Conservation (phyloP, 148 eudicot species). For the Chenopodium suecicum region DNA sequence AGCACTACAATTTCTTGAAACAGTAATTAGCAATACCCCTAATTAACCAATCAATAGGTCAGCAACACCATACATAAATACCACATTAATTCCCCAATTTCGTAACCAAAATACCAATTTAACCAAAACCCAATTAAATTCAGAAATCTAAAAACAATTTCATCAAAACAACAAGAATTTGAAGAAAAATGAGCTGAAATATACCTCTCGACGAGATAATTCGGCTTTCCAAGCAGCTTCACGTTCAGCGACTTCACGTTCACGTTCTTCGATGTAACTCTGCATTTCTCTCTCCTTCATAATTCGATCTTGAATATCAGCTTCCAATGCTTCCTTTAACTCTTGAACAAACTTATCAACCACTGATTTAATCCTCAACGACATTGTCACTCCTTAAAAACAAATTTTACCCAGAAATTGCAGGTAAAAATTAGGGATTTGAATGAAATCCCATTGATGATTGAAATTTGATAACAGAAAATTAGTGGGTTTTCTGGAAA, state of each 20-base stretch:
- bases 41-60: neutral
- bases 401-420: neutral
- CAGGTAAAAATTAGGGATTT: neutral
- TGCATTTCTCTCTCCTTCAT: constrained; percentile 99
- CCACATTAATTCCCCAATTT: neutral
- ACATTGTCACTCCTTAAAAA: constrained; percentile 35
- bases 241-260: constrained; percentile 95
- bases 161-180: neutral
- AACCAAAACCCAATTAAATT: too few relatives aligned
- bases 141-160: neutral
- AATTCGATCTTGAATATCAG: constrained; percentile 87
- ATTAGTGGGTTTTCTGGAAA: too few relatives aligned
- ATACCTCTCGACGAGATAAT: constrained; percentile 98
- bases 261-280: constrained; percentile 90
- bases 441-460: neutral
- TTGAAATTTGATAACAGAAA: too few relatives aligned
- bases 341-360: constrained; percentile 92
- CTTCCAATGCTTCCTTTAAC: constrained; percentile 90
- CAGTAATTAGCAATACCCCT: neutral
- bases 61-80: neutral
- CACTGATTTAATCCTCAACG: constrained; percentile 82
- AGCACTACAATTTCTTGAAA: neutral
- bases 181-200: neutral
- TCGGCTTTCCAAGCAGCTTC: constrained; percentile 99
- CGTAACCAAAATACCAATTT: neutral